Evolutionary conservation across 2,329 filamentous ascomycete species (phyloP), one percentile per base, ranked within the genome.

Genomic region (Talaromyces amestolkiae): DNA sequence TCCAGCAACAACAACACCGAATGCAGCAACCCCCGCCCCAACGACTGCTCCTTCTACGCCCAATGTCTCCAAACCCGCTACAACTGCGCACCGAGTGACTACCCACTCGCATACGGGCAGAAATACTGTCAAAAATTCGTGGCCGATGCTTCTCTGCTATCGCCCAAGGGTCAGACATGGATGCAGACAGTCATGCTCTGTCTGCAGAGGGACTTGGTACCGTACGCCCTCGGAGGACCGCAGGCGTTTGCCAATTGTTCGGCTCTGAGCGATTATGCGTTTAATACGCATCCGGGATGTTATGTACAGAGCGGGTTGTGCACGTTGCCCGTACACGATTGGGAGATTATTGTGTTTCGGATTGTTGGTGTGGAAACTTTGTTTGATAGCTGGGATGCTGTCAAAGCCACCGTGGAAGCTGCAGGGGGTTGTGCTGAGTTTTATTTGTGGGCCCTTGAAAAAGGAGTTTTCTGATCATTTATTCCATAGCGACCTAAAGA

Each of bases 71-170:
- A 72, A 68, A 22, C 68, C 59, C 35, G 67, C 63, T 51, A 68
- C 67, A 37, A 69, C 68, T 67, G 70, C 71, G 37, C 70, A 69
- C 35, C 68, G 70, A 49, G 73, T 68, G 54, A 72, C 71, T 61
- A 79, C 69, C 69, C 76, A 69, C 19, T 76, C 71, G 41, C 70
- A 68, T 73, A 73, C 39, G 73, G 73, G 49, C 63, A 69, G 13
- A 70, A 73, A 58, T 73, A 71, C 67, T 74, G 73, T 67, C 53
- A 69, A 35, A 70, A 71, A 53, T 74, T 71, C 53, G 60, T 62
- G 5, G 45, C 45, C 10, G 67, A 63, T 7, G 60, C 58, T 3
- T 33, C 53, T n/a, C 39, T 68, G 17, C 67, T 74, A 43, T 69
- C 67, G 17, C 39, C 43, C 17, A 22, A 37, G 19, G 73, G 73